Evolutionary conservation across 2,329 filamentous ascomycete genomes (phyloP).

Genomic region (Ophiostoma australiae): DNA sequence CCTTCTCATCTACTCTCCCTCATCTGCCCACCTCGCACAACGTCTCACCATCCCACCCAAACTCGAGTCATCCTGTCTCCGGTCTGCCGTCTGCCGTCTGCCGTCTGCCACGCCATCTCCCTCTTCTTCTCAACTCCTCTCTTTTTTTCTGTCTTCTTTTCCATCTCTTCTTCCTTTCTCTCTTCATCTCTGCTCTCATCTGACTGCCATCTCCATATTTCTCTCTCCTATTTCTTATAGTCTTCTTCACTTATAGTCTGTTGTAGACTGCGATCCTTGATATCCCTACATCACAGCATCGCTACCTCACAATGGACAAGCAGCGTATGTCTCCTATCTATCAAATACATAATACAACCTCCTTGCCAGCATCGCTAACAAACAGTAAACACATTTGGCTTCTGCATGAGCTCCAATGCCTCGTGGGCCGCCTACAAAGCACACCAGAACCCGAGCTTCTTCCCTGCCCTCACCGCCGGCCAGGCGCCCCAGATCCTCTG

Average conservation of each 20-base stretch:
- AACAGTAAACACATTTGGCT: conserved; percentile 54
- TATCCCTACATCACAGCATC: neutral
- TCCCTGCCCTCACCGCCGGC: conserved; percentile 60
- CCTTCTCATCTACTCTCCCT: neutral
- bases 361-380: neutral
- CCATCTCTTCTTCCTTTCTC: neutral
- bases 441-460: conserved; percentile 64
- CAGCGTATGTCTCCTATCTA: conserved; percentile 10
- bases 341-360: too few species aligned
- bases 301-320: conserved; percentile 15
- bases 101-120: neutral
- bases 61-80: neutral
- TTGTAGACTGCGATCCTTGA: neutral
- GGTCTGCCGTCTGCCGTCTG: neutral
- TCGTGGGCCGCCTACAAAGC: conserved; percentile 63
- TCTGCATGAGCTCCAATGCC: conserved; percentile 63
- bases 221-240: neutral
- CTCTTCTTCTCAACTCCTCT: neutral
- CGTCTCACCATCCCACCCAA: neutral
- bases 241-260: neutral
- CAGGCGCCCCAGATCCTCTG: conserved; percentile 68
- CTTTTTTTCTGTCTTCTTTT: neutral
- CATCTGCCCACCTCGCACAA: neutral
- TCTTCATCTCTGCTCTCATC: neutral
- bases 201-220: neutral